Evolutionary conservation across 139 green algal genomes (phyloP), one percentile per base, ranked within the genome.

Genomic region (Volvox reticuliferus): DNA sequence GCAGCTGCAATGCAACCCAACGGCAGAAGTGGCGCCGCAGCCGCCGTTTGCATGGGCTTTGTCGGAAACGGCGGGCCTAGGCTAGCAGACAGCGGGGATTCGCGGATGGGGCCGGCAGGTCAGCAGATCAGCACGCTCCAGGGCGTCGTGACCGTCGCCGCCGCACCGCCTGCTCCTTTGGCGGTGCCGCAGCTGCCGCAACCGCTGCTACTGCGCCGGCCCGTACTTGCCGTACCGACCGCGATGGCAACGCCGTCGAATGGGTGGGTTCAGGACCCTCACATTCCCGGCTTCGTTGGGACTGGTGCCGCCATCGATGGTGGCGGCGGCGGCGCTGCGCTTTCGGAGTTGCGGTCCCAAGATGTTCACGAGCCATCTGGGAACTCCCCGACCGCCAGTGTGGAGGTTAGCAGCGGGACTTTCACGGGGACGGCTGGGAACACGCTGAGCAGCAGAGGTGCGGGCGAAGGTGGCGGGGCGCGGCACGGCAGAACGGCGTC

Each of bases 341-440:
- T 33, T 1, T 33, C 20, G 2, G 37, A 30, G 26, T 82, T 44
- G 0, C 37, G 44, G 17, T 82, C 69, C 0, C 37, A n/a, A 3
- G 83, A 88, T 26, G 13, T 19, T 44, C 84, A 67, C 0, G 68
- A 89, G n/a, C 65, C 32, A 9, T 89, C 84, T 1, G 84, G 69
- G 28, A 67, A 50, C 37, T 89, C 84, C 1, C 68, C 84, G 0
- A 89, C 84, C 1, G 84, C n/a, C 26, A 89, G 84, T 32, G 44
- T 82, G 28, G 83, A 88, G 67, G 37, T 82, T 5, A 89, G 84
- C 84, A 89, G 84, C 69, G 68, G 84, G 28, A 80, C 79, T 0
- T 61, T 55, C 50, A 86, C 79, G 50, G 44, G 79, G 28, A 86
- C 44, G 0, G 81, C 2, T 21, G 62, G 62, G 5, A 61, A 55